Evolutionary conservation across 257 asterid species (phyloP).

Genomic region (Cynanchum wilfordii): DNA sequence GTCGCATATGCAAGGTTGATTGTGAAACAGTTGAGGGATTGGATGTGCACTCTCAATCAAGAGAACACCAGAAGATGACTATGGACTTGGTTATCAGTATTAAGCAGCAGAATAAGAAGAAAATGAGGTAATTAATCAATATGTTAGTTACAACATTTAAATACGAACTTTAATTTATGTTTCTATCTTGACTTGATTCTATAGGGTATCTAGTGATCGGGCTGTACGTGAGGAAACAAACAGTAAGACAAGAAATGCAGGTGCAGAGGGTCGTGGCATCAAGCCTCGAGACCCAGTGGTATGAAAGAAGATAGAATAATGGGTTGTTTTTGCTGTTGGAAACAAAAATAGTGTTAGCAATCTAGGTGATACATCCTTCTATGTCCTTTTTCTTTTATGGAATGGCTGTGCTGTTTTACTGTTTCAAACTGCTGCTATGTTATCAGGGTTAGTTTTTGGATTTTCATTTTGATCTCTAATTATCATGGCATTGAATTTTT

Average conservation of each 20-base stretch:
- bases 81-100: constrained; percentile 70
- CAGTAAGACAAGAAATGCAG: constrained; percentile 42
- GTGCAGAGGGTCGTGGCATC: constrained; percentile 51
- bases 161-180: constrained; percentile 13
- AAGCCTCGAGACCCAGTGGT: constrained; percentile 35
- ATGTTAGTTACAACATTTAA: constrained; percentile 5
- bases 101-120: constrained; percentile 61
- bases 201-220: constrained; percentile 50
- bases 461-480: constrained; percentile 19
- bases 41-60: constrained; percentile 78
- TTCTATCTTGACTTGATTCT: constrained; percentile 21
- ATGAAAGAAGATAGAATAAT: constrained; percentile 29
- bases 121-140: constrained; percentile 40
- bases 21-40: constrained; percentile 81
- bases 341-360: constrained; percentile 26
- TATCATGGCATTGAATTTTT: constrained; percentile 42
- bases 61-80: constrained; percentile 88
- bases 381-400: constrained; percentile 24
- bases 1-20: constrained; percentile 76
- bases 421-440: constrained; percentile 56
- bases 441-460: constrained; percentile 30
- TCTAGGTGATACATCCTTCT: constrained; percentile 35
- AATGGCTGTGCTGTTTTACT: constrained; percentile 31
- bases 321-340: constrained; percentile 30
- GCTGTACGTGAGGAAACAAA: constrained; percentile 52